A percentile compares a stretch with the other conserved stretches of the same genome.
Conservation (phyloP, 371 early-diverging fungal species). For the Rhizopus arrhizus region DNA sequence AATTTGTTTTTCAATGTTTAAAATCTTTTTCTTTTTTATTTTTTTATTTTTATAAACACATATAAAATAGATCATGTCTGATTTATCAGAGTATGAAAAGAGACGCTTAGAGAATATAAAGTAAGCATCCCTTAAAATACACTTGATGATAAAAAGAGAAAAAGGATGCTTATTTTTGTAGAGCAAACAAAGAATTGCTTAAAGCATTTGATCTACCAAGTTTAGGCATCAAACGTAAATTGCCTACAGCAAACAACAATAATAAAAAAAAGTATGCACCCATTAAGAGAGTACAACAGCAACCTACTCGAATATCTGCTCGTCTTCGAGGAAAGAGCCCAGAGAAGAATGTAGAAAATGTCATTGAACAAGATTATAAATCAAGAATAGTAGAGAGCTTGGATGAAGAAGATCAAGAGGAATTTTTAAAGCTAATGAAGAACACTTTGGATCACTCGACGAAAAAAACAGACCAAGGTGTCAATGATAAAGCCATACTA, state of each 20-base stretch:
- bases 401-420: slow-evolving; percentile 28
- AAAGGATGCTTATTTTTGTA: slow-evolving; percentile 13
- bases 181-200: slow-evolving; percentile 48
- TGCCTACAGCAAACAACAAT: slow-evolving; percentile 1
- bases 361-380: background rate
- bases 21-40: slow-evolving; percentile 9
- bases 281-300: slow-evolving; percentile 23
- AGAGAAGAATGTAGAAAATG: background rate
- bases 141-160: background rate
- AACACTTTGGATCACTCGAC: slow-evolving; percentile 10
- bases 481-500: slow-evolving; percentile 11
- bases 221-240: slow-evolving; percentile 1
- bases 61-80: slow-evolving; percentile 9
- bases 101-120: slow-evolving; percentile 49
- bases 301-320: slow-evolving; percentile 42
- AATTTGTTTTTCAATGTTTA: background rate
- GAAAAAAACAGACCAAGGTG: slow-evolving; percentile 24
- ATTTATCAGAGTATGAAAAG: slow-evolving; percentile 47
- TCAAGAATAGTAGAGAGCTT: slow-evolving; percentile 29
- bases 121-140: slow-evolving; percentile 24
- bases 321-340: slow-evolving; percentile 45
- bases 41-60: slow-evolving; percentile 9
- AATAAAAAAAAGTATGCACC: slow-evolving; percentile 20
- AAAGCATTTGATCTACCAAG: slow-evolving; percentile 34
- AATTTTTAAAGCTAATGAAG: slow-evolving; percentile 28